Conservation (phyloP, 2,329 filamentous ascomycete species). For the Emergomyces pasteurianus region DNA sequence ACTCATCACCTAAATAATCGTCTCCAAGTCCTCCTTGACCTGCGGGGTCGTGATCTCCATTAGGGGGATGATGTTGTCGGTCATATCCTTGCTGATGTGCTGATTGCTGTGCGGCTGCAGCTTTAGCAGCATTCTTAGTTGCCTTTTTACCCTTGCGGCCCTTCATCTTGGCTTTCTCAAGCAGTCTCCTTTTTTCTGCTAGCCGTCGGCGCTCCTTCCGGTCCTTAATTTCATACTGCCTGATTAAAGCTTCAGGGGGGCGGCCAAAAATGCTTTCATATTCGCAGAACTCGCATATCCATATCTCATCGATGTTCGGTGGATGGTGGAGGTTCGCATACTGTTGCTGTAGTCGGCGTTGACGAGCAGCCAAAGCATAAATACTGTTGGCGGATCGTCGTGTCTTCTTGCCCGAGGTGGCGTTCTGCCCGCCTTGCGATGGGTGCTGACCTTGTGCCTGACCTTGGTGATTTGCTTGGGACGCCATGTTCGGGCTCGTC, state of each 20-base stretch:
- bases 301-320: conserved; percentile 60
- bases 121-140: conserved; percentile 52
- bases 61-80: conserved; percentile 19
- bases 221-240: conserved; percentile 90
- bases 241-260: conserved; percentile 71
- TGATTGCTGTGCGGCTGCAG: conserved; percentile 18
- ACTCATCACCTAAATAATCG: conserved; percentile 38
- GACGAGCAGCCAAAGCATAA: conserved; percentile 60
- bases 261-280: conserved; percentile 92
- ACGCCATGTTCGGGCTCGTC: conserved; percentile 40
- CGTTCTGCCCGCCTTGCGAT: conserved; percentile 31
- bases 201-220: conserved; percentile 69
- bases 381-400: conserved; percentile 58
- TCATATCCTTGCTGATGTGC: conserved; percentile 31
- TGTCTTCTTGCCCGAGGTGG: conserved; percentile 48
- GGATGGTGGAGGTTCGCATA: conserved; percentile 66
- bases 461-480: conserved; percentile 26
- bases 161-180: conserved; percentile 93
- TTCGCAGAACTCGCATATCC: conserved; percentile 97
- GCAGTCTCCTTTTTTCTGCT: conserved; percentile 69
- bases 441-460: conserved; percentile 19
- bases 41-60: conserved; percentile 27
- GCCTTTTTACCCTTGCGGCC: conserved; percentile 79
- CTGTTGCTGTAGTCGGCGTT: conserved; percentile 65
- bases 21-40: conserved; percentile 36